Base-by-base conservation (phyloP, 169 alveolate species). In the Plasmodium falciparum region DNA sequence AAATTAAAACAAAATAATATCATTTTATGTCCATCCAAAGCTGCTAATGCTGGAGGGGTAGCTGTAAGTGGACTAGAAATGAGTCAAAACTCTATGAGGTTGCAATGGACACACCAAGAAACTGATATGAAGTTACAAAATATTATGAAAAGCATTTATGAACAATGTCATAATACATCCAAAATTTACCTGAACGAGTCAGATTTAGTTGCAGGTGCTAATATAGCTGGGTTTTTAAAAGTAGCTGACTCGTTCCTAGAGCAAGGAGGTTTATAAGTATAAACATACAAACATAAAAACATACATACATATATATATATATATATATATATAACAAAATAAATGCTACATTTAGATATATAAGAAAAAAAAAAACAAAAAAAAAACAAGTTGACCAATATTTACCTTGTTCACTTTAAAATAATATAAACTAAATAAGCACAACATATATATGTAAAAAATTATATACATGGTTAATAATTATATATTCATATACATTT, bases 31-130 rank as follows among this genome's bases (percentile, higher is more conserved):
- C 98, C 98, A 1, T 96, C 95, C 9, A 96, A 96, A 56, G 98
- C 98, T 6, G 97, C 98, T 7, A 96, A 96, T 83, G 98, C 98
- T 6, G 98, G 98, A 4, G 98, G 98, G 3, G 98, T 96, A 22
- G 96, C 97, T 47, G 97, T 95, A 24, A 94, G 97, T 45, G 98
- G 97, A 1, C 74, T 96, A 9, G 98, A 96, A 69, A 96, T 96
- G 98, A 88, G 95, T 17, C 98, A 96, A 76, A 96, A 96, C 73
- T 93, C 97, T 17, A 92, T 89, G 94, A 89, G 96, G 6, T 47
- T 93, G 12, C 86, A 88, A 50, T 96, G 97, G 97, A 86, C 92
- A 9, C 88, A 93, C 15, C 95, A 95, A 62, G 97, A 95, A 67
- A 96, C 95, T 2, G 97, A 94, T 63, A 67, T 24, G 17, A 92